Conservation (phyloP, 768 basidiomycete species). For the Pisolithus sp. region DNA sequence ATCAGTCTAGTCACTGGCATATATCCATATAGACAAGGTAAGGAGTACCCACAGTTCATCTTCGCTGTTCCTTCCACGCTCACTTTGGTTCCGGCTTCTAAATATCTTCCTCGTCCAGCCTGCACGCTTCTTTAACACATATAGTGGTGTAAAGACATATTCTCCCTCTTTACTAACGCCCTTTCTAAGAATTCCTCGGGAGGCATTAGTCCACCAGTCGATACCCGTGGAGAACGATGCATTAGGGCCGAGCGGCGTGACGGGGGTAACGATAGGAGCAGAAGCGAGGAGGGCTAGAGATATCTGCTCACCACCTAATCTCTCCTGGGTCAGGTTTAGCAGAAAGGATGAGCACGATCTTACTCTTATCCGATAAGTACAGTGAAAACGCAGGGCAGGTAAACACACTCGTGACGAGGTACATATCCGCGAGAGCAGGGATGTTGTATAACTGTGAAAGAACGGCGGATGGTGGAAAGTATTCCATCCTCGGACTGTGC, state of each 20-base stretch:
- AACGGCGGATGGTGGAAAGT: conserved; percentile 14
- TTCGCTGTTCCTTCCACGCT: no score
- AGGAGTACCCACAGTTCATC: no score
- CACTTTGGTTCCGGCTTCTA: no score
- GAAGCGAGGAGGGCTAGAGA: conserved; percentile 16
- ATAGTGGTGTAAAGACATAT: conserved; percentile 24
- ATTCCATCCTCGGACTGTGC: conserved; percentile 21
- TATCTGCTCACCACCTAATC: conserved; percentile 18
- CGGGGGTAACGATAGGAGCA: conserved; percentile 6
- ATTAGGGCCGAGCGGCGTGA: conserved; percentile 3
- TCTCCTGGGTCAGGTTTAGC: neutral
- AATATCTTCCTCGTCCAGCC: no score
- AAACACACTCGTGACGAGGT: conserved; percentile 27
- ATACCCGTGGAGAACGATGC: conserved; percentile 10
- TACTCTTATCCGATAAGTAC: conserved; percentile 27
- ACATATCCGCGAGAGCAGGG: conserved; percentile 22
- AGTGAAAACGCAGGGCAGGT: conserved; percentile 29
- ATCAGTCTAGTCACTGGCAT: no score
- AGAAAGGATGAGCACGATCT: neutral
- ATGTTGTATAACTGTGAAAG: conserved; percentile 21
- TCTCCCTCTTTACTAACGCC: conserved; percentile 15
- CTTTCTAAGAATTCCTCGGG: conserved; percentile 17
- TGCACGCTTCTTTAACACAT: no score
- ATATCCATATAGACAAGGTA: no score
- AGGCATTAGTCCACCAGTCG: conserved; percentile 18